Conservation (phyloP, 805 yeast genomes). For the Saturnispora zaruensis region DNA sequence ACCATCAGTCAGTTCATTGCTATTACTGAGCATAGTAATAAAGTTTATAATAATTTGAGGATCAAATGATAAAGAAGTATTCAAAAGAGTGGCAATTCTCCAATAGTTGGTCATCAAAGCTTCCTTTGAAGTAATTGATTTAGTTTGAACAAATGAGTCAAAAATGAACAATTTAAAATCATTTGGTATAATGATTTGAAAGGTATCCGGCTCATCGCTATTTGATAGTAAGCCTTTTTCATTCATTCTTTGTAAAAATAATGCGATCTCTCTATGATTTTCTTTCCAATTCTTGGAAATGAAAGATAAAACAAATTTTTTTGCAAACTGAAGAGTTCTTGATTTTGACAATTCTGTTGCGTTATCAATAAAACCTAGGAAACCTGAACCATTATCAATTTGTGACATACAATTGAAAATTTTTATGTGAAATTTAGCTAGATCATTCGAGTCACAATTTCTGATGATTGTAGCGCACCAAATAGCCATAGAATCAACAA, state of each 20-base stretch:
- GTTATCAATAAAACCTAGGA: slow-evolving; percentile 41
- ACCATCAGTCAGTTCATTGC: slow-evolving; percentile 3
- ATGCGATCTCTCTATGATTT: slow-evolving; percentile 31
- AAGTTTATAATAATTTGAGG: slow-evolving; percentile 19
- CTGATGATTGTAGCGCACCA: slow-evolving; percentile 44
- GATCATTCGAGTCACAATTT: slow-evolving; percentile 36
- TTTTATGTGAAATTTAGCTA: slow-evolving; percentile 39
- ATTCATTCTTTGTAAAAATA: slow-evolving; percentile 34
- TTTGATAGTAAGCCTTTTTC: slow-evolving; percentile 18
- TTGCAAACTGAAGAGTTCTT: slow-evolving; percentile 38
- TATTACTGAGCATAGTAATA: slow-evolving; percentile 11
- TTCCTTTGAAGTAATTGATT: slow-evolving; percentile 8
- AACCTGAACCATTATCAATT: slow-evolving; percentile 30
- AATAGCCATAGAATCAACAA: slow-evolving; percentile 32
- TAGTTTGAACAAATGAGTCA: slow-evolving; percentile 17
- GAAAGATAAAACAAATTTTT: slow-evolving; percentile 39
- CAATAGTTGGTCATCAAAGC: slow-evolving; percentile 37
- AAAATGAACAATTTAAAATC: slow-evolving; percentile 28
- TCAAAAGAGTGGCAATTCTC: slow-evolving; percentile 39
- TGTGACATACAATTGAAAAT: slow-evolving; percentile 34
- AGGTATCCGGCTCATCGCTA: slow-evolving; percentile 4
- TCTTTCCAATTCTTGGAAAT: slow-evolving; percentile 36
- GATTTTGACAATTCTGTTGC: slow-evolving; percentile 35
- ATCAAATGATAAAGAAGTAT: slow-evolving; percentile 27
- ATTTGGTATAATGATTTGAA: slow-evolving; percentile 24